Evolutionary conservation across 192 early-diverging fungal genomes (phyloP), one percentile per base, ranked within the genome.

Genomic region (Gryganskiella cystojenkinii): DNA sequence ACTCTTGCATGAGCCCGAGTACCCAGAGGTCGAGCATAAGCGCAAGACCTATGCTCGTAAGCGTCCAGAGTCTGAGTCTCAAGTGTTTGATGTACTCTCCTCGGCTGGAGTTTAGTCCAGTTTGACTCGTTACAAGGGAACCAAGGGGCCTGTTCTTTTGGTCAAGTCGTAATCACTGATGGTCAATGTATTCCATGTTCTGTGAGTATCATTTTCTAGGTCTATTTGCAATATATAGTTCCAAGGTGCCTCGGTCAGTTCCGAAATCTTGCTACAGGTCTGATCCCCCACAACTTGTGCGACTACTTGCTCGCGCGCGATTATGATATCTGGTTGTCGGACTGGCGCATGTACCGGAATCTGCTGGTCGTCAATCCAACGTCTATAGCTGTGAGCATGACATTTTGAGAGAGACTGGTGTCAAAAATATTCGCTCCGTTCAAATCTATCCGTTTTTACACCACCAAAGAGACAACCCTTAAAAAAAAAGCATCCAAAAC

Each of bases 241-340:
- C 22, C 83, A 81, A 20, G 83, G 83, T 25, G 70, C 74, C 28
- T 64, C 83, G 1, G 67, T 79, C 54, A 72, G 80, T 19, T 67
- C 75, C 13, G 65, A 69, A 37, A 79, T 84, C 42, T 81, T 31
- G 20, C 82, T n/a, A 84, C 83, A n/a, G 52, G 56, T 24, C 64
- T 84, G 62, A 60, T 74, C 22, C 63, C 70, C 24, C 69, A 80
- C 34, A 84, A 61, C 40, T 50, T 84, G 46, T 72, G 74, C 33
- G 83, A 84, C 62, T 81, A 65, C 56, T 64, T 84, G 27, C 22
- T 84, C 6, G 72, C 71, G 15, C 34, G 82, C 20, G 68, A 70
- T 22, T 84, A 84, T 43, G 83, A 84, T 64, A 80, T 84, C 30
- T 84, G 67, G 61, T 56, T 84, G n/a, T 64, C 68, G 3, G 83